Evolutionary conservation across 306 rosid genomes (phyloP).

Genomic region (Cicer judaicum): DNA sequence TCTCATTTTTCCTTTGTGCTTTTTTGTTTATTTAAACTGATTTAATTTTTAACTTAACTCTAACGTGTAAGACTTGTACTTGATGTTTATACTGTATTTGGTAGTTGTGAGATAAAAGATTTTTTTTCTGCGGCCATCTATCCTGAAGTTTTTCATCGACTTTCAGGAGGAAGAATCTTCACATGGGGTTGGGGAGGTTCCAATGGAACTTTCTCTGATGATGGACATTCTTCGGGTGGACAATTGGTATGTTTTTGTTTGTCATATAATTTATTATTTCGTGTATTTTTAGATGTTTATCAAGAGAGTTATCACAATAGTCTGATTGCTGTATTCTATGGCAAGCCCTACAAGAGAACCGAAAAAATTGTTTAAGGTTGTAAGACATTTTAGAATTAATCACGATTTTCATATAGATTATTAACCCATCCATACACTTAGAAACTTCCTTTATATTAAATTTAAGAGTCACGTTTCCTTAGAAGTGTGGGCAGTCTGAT

Average conservation of each 20-base stretch:
- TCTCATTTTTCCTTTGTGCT: background rate
- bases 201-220: conserved; percentile 83
- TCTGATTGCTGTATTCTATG: conserved; percentile 17
- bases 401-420: conserved; percentile 1
- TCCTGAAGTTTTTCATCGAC: conserved; percentile 38
- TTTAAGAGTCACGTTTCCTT: background rate
- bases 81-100: conserved; percentile 40
- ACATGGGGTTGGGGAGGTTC: conserved; percentile 99
- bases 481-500: conserved; percentile 11
- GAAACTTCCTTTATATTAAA: conserved; percentile 14
- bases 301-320: conserved; percentile 9
- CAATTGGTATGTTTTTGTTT: conserved; percentile 75
- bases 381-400: conserved; percentile 23
- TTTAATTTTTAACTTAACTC: conserved; percentile 36
- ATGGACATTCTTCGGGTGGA: conserved; percentile 88
- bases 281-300: conserved; percentile 25
- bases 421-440: background rate
- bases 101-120: conserved; percentile 13
- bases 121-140: conserved; percentile 10
- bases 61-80: conserved; percentile 25
- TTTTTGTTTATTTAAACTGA: conserved; percentile 18
- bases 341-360: conserved; percentile 15
- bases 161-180: conserved; percentile 75
- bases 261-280: conserved; percentile 27
- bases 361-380: conserved; percentile 11